phyloP scores from a whole-genome alignment of 306 rosid species.

The Malus sylvestris region DNA sequence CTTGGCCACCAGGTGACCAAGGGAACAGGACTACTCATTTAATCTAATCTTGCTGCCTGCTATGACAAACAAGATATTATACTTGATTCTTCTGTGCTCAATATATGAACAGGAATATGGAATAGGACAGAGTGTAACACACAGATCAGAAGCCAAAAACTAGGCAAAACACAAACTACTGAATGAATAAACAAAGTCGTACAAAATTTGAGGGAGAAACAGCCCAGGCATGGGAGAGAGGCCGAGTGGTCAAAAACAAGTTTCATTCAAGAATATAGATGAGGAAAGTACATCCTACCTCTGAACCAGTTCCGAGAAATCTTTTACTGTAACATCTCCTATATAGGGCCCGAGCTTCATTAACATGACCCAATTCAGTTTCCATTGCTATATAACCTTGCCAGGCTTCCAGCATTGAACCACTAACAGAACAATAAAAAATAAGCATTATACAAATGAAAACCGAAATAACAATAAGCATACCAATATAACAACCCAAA shows the following conservation, averaged over 20 bases:
- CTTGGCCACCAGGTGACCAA: not conserved
- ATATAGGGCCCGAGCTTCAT: constrained; percentile 75
- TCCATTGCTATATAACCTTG: constrained; percentile 73
- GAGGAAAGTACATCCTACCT: constrained; percentile 41
- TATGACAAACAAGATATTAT: not conserved
- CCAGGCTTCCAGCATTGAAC: constrained; percentile 85
- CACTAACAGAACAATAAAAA: constrained; percentile 35
- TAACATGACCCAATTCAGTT: constrained; percentile 56
- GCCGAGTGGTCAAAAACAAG: not conserved
- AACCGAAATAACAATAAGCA: not conserved
- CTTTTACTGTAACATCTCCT: constrained; percentile 84
- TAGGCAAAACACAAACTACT: not conserved
- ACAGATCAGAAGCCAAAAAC: not conserved
- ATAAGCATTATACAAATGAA: not conserved
- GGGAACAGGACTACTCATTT: not conserved
- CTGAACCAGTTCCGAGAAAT: constrained; percentile 73
- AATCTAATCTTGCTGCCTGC: not conserved
- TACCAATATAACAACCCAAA: not conserved
- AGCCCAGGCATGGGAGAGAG: not conserved
- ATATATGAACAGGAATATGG: not conserved
- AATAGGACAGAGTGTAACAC: not conserved
- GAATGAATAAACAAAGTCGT: not conserved
- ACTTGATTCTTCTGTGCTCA: not conserved
- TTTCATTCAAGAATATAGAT: not conserved
- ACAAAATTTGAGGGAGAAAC: not conserved